Evolutionary conservation across 768 basidiomycete genomes (phyloP).

Genomic region (Galerina sulciceps): DNA sequence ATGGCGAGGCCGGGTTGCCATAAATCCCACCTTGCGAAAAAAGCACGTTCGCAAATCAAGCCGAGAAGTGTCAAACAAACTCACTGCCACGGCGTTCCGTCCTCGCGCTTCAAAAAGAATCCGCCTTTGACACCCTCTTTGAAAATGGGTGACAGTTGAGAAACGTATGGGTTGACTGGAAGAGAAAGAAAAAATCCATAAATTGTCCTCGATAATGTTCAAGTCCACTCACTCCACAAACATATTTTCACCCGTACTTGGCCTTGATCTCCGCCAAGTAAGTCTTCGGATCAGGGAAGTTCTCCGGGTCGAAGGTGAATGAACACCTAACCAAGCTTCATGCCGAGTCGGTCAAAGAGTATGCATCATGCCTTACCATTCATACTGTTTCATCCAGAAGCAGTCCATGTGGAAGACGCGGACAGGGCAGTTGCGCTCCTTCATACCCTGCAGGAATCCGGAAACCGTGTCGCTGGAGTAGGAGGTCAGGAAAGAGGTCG

Average conservation of each 20-base stretch:
- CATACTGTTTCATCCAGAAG: conserved; percentile 77
- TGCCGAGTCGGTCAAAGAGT: neutral
- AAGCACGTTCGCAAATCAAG: conserved; percentile 2
- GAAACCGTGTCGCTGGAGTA: conserved; percentile 73
- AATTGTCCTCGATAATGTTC: neutral
- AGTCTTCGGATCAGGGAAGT: conserved; percentile 73
- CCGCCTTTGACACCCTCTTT: conserved; percentile 69
- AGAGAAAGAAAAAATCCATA: neutral
- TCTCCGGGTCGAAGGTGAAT: conserved; percentile 77
- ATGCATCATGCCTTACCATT: conserved; percentile 47
- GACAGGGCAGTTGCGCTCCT: conserved; percentile 61
- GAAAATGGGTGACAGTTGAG: conserved; percentile 71
- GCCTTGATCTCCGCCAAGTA: conserved; percentile 64
- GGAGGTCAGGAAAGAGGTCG: conserved; percentile 76
- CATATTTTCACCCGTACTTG: conserved; percentile 74
- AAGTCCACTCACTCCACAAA: conserved; percentile 59
- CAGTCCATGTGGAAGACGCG: conserved; percentile 80
- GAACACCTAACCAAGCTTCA: conserved; percentile 53
- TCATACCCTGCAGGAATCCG: conserved; percentile 73
- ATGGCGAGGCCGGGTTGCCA: conserved; percentile 51
- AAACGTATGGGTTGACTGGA: conserved; percentile 75
- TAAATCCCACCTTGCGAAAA: conserved; percentile 29
- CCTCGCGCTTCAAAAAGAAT: conserved; percentile 70
- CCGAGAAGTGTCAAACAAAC: conserved; percentile 24
- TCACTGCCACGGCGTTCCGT: conserved; percentile 72